phyloP scores from a whole-genome alignment of 495 filamentous ascomycete genomes.

The Lasiosphaeriaceae sp. region DNA sequence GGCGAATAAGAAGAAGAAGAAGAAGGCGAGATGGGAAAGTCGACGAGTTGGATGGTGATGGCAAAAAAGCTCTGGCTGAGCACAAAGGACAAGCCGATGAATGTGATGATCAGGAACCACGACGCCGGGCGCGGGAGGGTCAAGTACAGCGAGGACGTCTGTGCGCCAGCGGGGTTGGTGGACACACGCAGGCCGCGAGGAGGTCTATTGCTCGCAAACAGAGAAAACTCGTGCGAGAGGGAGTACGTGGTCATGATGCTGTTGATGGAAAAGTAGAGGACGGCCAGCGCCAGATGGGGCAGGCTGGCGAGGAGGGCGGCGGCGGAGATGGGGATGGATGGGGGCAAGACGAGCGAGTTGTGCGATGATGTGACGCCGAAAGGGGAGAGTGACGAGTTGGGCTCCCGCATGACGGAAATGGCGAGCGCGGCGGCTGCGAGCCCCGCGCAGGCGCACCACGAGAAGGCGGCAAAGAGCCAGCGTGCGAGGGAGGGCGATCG shows the following conservation, averaged over 20 bases:
- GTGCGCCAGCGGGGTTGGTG: conserved; percentile 24
- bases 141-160: conserved; percentile 36
- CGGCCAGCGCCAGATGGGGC: conserved; percentile 38
- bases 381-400: conserved; percentile 17
- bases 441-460: conserved; percentile 25
- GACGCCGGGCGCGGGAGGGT: conserved; percentile 38
- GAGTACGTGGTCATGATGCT: conserved; percentile 35
- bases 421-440: conserved; percentile 31
- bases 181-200: conserved; percentile 36
- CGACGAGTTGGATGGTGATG: conserved; percentile 11
- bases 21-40: not conserved
- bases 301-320: conserved; percentile 29
- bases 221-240: conserved; percentile 41
- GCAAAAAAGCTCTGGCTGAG: conserved; percentile 34
- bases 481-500: conserved; percentile 31
- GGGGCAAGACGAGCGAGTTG: conserved; percentile 18
- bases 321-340: conserved; percentile 6
- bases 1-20: not conserved
- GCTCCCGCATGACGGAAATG: conserved; percentile 18
- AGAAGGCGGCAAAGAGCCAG: conserved; percentile 27
- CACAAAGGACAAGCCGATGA: conserved; percentile 33
- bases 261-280: conserved; percentile 40
- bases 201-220: conserved; percentile 23
- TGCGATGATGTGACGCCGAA: conserved; percentile 30
- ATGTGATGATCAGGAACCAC: conserved; percentile 33